Evolutionary conservation across 2,329 filamentous ascomycete genomes (phyloP), one percentile per base, ranked within the genome.

Genomic region (Ophiostoma pallidulum): DNA sequence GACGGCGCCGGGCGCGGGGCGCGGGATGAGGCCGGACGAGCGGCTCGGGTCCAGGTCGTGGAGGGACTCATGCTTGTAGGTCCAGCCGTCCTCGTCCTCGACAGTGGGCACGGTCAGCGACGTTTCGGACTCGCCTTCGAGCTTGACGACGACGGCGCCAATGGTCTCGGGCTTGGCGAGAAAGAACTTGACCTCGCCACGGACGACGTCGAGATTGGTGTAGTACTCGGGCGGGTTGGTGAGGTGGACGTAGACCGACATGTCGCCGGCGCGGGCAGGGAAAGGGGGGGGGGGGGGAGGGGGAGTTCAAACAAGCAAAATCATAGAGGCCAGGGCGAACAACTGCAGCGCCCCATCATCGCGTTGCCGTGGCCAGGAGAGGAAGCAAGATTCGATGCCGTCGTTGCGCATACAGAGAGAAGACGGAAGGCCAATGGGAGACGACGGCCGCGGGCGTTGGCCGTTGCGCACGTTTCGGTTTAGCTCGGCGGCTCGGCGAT

Each of bases 81-180:
- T 33, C 52, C 52, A 54, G 45, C 46, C 50, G 8, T 39, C 47
- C 10, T 39, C 42, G 60, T 69, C 62, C 62, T 68, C 53, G 59
- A 57, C 53, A 56, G 59, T 56, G 57, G 77, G 66, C 53, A 76
- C 61, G 64, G 69, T 62, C 14, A 88, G 66, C 37, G 82, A 74
- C 5, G 85, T 90, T 53, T 74, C 75, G 41, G 80, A 80, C 66
- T 92, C 85, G 56, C 86, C 86, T 61, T 92, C 86, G 28, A 92
- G 77, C 69, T 92, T 92, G 59, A 91, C 85, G 32, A 87, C 72
- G 53, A 92, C 81, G 45, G 80, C 84, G 41, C 78, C 78, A 42
- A 91, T 73, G 48, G 76, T 72, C 62, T 91, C 86, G 46, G 84
- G 67, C 54, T 82, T 83, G 44, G 75, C 79, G 53, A 82, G 65